Base-by-base conservation (phyloP, 768 basidiomycete genomes). In the Tricholoma matsutake region DNA sequence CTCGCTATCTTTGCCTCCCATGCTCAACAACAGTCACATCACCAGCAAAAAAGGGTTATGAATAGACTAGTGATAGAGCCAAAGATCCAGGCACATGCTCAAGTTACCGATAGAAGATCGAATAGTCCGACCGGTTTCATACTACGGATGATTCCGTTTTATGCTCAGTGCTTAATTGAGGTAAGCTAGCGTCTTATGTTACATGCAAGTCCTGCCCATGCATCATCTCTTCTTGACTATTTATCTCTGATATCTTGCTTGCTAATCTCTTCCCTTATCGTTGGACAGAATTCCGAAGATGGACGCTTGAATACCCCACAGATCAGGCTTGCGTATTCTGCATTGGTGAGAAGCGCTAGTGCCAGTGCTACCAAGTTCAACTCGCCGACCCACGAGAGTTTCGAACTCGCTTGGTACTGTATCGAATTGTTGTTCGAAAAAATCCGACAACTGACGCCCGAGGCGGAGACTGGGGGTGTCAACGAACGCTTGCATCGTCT, bases 241-340 rank as follows among this genome's bases (percentile, higher is more conserved):
- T 34, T n/a, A 16, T 51, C 54, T 28, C 25, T 45, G 39, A 59
- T 53, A 28, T 47, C 37, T 59, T 61, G 32, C 61, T 56, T 60
- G 18, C 54, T 64, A 11, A 66, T 59, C 56, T 39, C 51, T 57
- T 54, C 22, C 35, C 45, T 58, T 54, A 25, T 54, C 57, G 39
- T 41, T 59, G 18, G 35, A 47, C 65, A 92, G 88, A 91, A 89
- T 70, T 86, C 90, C 1, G 69, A 70, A 1, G 82, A 88, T 41
- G 84, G 81, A 25, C 79, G 76, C 62, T 76, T 95, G 13, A 88
- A 78, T 60, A 82, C 81, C 0, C 59, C 78, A 0, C 94, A 94
- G 67, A 79, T 94, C 7, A 75, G 87, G 29, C 79, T 92, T 41
- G 92, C 94, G 6, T 93, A 83, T 67, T 78, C 87, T n/a, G 82